phyloP scores from a whole-genome alignment of 192 early-diverging fungal species.

The Linnemannia exigua region DNA sequence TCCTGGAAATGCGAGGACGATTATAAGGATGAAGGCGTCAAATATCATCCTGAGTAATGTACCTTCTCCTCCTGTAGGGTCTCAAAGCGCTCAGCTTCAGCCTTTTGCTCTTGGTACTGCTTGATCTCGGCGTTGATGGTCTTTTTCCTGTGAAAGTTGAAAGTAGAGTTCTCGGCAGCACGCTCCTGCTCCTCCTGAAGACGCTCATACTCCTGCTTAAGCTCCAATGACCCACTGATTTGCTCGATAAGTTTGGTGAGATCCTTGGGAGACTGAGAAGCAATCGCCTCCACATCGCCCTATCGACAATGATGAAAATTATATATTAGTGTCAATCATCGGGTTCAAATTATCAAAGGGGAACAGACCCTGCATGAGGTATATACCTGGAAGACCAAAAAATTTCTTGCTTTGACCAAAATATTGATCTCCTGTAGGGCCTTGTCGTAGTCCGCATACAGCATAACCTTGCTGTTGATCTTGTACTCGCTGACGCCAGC shows the following conservation, averaged over 20 bases:
- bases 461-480: conserved; percentile 83
- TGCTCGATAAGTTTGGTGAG: conserved; percentile 95
- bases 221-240: conserved; percentile 94
- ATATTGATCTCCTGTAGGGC: conserved; percentile 90
- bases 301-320: not conserved
- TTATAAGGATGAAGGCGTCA: no score
- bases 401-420: conserved; percentile 95
- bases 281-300: conserved; percentile 97
- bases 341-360: not conserved
- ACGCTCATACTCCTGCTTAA: conserved; percentile 89
- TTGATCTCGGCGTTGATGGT: conserved; percentile 93
- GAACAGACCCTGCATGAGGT: conserved; percentile 28
- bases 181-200: conserved; percentile 87
- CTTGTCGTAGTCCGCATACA: conserved; percentile 82
- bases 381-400: conserved; percentile 93
- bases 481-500: conserved; percentile 89
- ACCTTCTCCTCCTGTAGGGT: conserved; percentile 71
- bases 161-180: conserved; percentile 88
- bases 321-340: not conserved
- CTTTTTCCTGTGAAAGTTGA: conserved; percentile 93
- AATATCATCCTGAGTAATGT: not conserved
- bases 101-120: conserved; percentile 92
- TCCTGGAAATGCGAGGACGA: not conserved
- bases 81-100: conserved; percentile 90
- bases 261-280: conserved; percentile 95